These are phyloP conservation scores for Naumovozyma dairenensis DNA, from an alignment of 805 yeast species.

Conservation along the genomic window DNA sequence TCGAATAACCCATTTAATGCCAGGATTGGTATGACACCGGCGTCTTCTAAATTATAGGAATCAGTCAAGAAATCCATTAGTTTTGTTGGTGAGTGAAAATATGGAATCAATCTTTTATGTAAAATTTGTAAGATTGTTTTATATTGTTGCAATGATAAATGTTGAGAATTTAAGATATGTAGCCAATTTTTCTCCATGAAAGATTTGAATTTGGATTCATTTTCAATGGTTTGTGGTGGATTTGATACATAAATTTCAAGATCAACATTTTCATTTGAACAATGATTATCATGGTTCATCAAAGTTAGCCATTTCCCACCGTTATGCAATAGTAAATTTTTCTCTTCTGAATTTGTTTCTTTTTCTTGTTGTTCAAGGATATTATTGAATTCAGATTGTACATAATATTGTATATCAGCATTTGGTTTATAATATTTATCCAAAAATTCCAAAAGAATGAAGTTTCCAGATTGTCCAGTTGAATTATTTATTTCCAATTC, in stretches of 20 bases:
- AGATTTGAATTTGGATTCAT: slow-evolving; percentile 41
- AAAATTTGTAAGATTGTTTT: slow-evolving; percentile 58
- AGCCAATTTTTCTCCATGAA: slow-evolving; percentile 67
- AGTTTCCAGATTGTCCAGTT: slow-evolving; percentile 33
- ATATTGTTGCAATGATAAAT: slow-evolving; percentile 44
- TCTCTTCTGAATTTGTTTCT: slow-evolving; percentile 11
- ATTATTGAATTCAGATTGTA: slow-evolving; percentile 42
- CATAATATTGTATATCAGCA: slow-evolving; percentile 74
- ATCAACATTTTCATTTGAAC: slow-evolving; percentile 27
- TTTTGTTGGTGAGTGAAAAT: slow-evolving; percentile 64
- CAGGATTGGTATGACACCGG: slow-evolving; percentile 57
- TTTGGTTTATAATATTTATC: slow-evolving; percentile 44
- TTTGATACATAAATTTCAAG: slow-evolving; percentile 32
- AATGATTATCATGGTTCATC: slow-evolving; percentile 29
- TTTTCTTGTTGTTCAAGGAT: slow-evolving; percentile 20
- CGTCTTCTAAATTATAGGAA: slow-evolving; percentile 48
- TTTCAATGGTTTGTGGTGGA: slow-evolving; percentile 38
- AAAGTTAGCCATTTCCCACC: slow-evolving; percentile 33
- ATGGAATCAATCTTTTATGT: slow-evolving; percentile 80
- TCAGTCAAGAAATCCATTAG: slow-evolving; percentile 92
- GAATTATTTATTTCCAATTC: slow-evolving; percentile 39
- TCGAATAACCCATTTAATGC: slow-evolving; percentile 83
- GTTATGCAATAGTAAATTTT: slow-evolving; percentile 9
- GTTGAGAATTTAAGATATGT: slow-evolving; percentile 40
- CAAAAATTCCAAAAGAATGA: slow-evolving; percentile 45